Evolutionary conservation across 1,284 basidiomycete species (phyloP).

Genomic region (Veloporphyrellus conicus): DNA sequence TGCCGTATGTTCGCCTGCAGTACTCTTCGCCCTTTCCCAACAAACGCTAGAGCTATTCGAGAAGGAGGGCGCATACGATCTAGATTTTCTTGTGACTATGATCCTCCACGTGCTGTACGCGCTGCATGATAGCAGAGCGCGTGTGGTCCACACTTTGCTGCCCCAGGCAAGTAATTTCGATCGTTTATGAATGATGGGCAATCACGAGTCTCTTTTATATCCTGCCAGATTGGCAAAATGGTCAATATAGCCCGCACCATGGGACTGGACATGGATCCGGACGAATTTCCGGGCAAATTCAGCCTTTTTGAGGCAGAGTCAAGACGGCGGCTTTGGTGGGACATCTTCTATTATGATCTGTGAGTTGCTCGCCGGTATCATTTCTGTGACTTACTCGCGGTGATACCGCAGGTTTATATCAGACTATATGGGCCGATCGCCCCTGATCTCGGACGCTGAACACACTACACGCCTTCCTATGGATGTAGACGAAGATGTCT

Average conservation of each 20-base stretch:
- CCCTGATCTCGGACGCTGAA: slow-evolving; percentile 44
- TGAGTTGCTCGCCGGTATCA: slow-evolving; percentile 36
- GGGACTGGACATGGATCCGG: slow-evolving; percentile 59
- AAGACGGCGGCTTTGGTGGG: slow-evolving; percentile 68
- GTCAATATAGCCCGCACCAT: slow-evolving; percentile 61
- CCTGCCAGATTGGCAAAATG: slow-evolving; percentile 57
- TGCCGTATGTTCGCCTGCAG: slow-evolving; percentile 31
- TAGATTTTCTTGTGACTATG: slow-evolving; percentile 50
- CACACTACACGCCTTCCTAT: slow-evolving; percentile 34
- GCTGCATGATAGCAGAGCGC: slow-evolving; percentile 46
- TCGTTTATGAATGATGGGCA: slow-evolving; percentile 27
- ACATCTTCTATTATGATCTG: slow-evolving; percentile 68
- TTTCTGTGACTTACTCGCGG: slow-evolving; percentile 8
- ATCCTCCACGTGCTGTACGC: slow-evolving; percentile 53
- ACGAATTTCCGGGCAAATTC: slow-evolving; percentile 43
- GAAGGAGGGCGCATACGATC: slow-evolving; percentile 39
- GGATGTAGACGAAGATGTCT: slow-evolving; percentile 51
- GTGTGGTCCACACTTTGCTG: slow-evolving; percentile 37
- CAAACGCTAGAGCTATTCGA: slow-evolving; percentile 45
- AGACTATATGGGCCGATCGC: slow-evolving; percentile 57
- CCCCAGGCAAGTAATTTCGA: slow-evolving; percentile 30
- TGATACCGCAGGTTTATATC: slow-evolving; percentile 54
- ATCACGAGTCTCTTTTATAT: slow-evolving; percentile 11
- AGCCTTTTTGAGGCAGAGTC: slow-evolving; percentile 55
- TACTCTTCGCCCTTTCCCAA: slow-evolving; percentile 44